A percentile compares a stretch with the other conserved stretches of the same genome.
These are phyloP conservation scores for Pseudozyma sp. DNA, from an alignment of 1,284 basidiomycete species.

Conservation along the genomic window DNA sequence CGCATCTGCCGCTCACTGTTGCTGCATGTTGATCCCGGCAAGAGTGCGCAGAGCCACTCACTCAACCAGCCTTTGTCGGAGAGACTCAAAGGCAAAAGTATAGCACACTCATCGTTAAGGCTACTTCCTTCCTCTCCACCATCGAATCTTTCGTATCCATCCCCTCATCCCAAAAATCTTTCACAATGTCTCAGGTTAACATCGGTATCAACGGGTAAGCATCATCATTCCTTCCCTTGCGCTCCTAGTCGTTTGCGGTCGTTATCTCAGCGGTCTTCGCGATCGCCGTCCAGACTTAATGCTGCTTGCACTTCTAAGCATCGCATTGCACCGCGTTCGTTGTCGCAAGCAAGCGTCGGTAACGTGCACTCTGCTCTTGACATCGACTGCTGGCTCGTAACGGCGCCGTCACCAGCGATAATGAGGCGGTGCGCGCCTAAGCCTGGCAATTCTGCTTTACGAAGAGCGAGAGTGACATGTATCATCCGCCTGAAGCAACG, in stretches of 20 bases:
- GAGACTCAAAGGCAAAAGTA: not conserved
- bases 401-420: too few relatives aligned
- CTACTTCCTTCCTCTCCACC: constrained; percentile 30
- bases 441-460: too few relatives aligned
- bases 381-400: too few relatives aligned
- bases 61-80: not conserved
- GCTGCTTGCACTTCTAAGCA: not conserved
- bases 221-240: not conserved
- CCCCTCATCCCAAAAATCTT: constrained; percentile 8
- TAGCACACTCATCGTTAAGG: constrained; percentile 1
- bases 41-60: not conserved
- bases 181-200: constrained; percentile 55
- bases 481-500: too few relatives aligned
- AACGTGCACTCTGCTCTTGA: too few relatives aligned
- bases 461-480: too few relatives aligned
- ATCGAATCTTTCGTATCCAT: constrained; percentile 28
- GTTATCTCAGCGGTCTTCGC: not conserved
- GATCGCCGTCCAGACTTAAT: not conserved
- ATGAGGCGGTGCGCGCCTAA: too few relatives aligned
- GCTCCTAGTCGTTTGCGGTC: not conserved
- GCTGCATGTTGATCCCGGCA: constrained; percentile 6
- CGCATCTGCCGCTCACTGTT: not conserved
- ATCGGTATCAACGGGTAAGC: constrained; percentile 67
- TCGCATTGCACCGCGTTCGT: not conserved
- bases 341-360: too few relatives aligned